Conservation (phyloP, 352 stramenopile genomes). For the Blastocystis hominis region DNA sequence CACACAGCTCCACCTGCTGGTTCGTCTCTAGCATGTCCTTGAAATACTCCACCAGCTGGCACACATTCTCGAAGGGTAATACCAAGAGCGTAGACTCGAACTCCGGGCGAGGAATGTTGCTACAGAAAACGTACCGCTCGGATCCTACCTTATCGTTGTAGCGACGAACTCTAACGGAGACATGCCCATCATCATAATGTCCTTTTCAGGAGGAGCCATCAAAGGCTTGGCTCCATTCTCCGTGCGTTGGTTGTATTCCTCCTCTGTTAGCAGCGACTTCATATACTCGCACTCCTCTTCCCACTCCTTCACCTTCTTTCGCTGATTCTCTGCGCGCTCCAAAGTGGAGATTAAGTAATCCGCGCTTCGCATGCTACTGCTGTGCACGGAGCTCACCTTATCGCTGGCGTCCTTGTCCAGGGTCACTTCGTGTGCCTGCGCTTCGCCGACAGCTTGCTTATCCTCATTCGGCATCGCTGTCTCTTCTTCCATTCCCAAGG, state of each 20-base stretch:
- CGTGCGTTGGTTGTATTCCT: slow-evolving; percentile 55
- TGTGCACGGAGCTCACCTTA: slow-evolving; percentile 24
- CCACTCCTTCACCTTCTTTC: slow-evolving; percentile 65
- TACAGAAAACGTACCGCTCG: neutral
- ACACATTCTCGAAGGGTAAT: slow-evolving; percentile 86
- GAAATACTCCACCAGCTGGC: slow-evolving; percentile 81
- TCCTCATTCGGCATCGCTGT: neutral
- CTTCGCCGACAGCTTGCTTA: neutral
- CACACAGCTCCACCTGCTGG: slow-evolving; percentile 44
- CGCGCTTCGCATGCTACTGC: slow-evolving; percentile 62
- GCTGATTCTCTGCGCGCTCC: slow-evolving; percentile 79
- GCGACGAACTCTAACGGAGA: slow-evolving; percentile 84
- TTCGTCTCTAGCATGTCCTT: slow-evolving; percentile 69
- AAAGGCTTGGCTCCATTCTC: slow-evolving; percentile 57
- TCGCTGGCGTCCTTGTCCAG: slow-evolving; percentile 1
- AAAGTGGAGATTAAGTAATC: slow-evolving; percentile 86
- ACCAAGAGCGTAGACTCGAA: slow-evolving; percentile 92
- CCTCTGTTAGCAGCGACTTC: slow-evolving; percentile 52
- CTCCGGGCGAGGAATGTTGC: slow-evolving; percentile 79
- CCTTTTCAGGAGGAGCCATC: slow-evolving; percentile 65
- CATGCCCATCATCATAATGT: slow-evolving; percentile 85
- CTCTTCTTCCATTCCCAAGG: slow-evolving; percentile 60
- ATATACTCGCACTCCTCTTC: slow-evolving; percentile 59
- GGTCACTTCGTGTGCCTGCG: neutral
- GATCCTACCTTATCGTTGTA: slow-evolving; percentile 73